These are phyloP conservation scores for Pichia phayaonensis DNA, from an alignment of 805 yeast genomes.

Conservation along the genomic window DNA sequence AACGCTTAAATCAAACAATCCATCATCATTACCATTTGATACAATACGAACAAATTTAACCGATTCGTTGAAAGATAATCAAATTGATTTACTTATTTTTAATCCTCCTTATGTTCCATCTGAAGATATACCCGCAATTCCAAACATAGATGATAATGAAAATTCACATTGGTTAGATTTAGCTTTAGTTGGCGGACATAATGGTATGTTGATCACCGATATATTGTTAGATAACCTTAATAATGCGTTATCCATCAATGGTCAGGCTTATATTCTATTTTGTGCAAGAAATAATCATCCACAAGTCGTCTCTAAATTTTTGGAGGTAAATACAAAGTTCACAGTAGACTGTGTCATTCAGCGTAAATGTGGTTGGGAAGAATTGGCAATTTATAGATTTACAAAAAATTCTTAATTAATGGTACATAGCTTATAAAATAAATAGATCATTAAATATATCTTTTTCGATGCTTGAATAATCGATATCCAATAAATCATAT, in stretches of 20 bases:
- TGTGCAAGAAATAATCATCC: conserved; percentile 88
- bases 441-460: conserved; percentile 59
- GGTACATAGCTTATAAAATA: neutral
- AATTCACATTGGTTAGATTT: conserved; percentile 69
- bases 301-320: conserved; percentile 43
- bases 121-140: conserved; percentile 57
- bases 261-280: conserved; percentile 81
- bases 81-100: conserved; percentile 70
- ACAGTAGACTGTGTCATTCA: conserved; percentile 41
- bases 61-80: conserved; percentile 34
- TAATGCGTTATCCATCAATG: conserved; percentile 44
- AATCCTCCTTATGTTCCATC: conserved; percentile 98
- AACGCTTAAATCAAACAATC: conserved; percentile 29
- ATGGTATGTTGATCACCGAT: conserved; percentile 85
- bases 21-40: conserved; percentile 31
- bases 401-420: conserved; percentile 16
- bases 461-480: conserved; percentile 38
- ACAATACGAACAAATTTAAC: conserved; percentile 53
- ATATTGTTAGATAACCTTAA: conserved; percentile 49
- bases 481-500: conserved; percentile 41
- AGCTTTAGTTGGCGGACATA: conserved; percentile 82
- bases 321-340: conserved; percentile 36
- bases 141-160: conserved; percentile 36
- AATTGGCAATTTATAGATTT: conserved; percentile 67
- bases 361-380: conserved; percentile 96